Evolutionary conservation across 768 basidiomycete genomes (phyloP), one percentile per base, ranked within the genome.

Genomic region (Nevesoporus exiguus): DNA sequence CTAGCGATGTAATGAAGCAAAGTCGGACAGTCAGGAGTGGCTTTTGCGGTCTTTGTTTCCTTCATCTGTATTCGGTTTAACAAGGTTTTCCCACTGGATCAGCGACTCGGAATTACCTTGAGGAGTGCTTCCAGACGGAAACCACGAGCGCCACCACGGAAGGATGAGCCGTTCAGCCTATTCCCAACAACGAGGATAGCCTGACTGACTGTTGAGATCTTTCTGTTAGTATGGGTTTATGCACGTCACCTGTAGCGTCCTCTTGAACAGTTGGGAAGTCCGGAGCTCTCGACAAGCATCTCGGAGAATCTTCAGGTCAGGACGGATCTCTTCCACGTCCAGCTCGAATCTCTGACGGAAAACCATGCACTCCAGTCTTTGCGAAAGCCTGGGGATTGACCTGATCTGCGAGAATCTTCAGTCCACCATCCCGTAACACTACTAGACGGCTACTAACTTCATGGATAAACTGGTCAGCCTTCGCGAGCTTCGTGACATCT

Each of bases 1-100:
- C 81, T 79, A 13, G 90, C 91, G n/a, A 96, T 68, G 65, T 93
- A 96, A 67, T 96, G 94, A 13, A 97, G 76, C n/a, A 98, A 74
- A 0, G 93, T 96, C 0, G 93, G 92, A 59, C 91, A 95, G 7
- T 82, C 82, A 0, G 81, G 46, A 0, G 81, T 80, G 0, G 80
- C 81, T 52, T 81, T 85, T 0, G 80, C 82, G 0, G 90, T 89
- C 71, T 82, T 90, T 8, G 86, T 93, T 60, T 94, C 92, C 64
- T 83, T 86, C 72, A 93, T 71, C 93, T 96, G 57, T 30, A 21
- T n/a, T 44, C 13, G 31, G 4, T 17, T 31, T 8, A 33, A 34
- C 21, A 47, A 40, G 10, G 25, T 7, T 15, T 47, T 29, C n/a
- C n/a, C 14, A 5, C 24, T 7, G 13, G n/a, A 25, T 15, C 13